Evolutionary conservation across 371 early-diverging fungal species (phyloP).

Genomic region (Coemansia sp.): DNA sequence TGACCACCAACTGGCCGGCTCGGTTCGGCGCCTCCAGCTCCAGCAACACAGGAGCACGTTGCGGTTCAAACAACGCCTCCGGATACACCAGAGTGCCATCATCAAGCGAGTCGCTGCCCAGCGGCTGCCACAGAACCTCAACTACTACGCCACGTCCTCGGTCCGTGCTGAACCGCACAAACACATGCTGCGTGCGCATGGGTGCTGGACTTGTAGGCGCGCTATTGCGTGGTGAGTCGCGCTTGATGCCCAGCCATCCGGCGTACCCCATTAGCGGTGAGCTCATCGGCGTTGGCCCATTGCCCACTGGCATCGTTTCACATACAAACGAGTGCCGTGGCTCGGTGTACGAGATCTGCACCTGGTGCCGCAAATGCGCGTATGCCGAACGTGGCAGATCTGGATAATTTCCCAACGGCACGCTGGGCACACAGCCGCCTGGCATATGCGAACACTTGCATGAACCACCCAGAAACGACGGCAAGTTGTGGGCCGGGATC

Average conservation of each 20-base stretch:
- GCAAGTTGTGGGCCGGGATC: conserved; percentile 74
- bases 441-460: conserved; percentile 81
- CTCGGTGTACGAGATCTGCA: conserved; percentile 46
- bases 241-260: conserved; percentile 49
- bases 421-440: conserved; percentile 60
- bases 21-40: conserved; percentile 52
- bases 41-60: conserved; percentile 48
- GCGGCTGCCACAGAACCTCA: conserved; percentile 46
- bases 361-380: conserved; percentile 33
- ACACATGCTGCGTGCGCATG: conserved; percentile 21
- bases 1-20: conserved; percentile 40
- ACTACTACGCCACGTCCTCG: conserved; percentile 51
- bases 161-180: conserved; percentile 42
- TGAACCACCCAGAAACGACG: conserved; percentile 72
- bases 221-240: conserved; percentile 9
- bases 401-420: conserved; percentile 44
- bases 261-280: conserved; percentile 34
- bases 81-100: conserved; percentile 48
- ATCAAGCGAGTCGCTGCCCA: conserved; percentile 15
- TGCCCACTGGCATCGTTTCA: conserved; percentile 20
- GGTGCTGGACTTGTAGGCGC: not conserved
- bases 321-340: conserved; percentile 40
- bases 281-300: conserved; percentile 21
- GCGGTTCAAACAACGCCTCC: conserved; percentile 48
- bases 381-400: conserved; percentile 49